Base-by-base conservation (phyloP, 352 stramenopile genomes). In the Phytophthora palmivora region DNA sequence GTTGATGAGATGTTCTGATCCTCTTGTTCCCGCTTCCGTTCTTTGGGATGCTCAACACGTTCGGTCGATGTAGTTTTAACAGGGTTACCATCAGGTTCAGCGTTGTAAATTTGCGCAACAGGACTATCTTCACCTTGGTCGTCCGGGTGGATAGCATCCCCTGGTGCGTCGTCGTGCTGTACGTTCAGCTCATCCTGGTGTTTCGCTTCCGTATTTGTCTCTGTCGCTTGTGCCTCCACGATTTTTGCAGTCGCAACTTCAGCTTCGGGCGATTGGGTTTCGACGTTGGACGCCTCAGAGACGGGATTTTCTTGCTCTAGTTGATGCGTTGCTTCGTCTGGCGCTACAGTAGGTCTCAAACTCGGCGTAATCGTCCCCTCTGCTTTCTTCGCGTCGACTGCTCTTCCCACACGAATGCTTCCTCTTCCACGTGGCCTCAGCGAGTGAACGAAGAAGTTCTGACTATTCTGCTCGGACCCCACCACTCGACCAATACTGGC, bases 391-490 rank as follows among this genome's bases (percentile, higher is more conserved):
- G 48, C 43, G n/a, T 67, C 59, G 9, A 65, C 61, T n/a, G 66
- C 66, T 58, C 58, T 72, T 18, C 62, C 62, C 21, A 63, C 45
- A 1, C 63, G 55, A 21, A 69, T 24, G 24, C 56, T 51, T 3
- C 52, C 36, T 66, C 50, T 54, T 2, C 57, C 47, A 45, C 38
- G 61, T 12, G 57, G 57, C 22, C 48, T 37, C 47, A 73, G 32
- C 44, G 66, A 71, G 45, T 77, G 67, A 56, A 74, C 59, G 55
- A 79, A 74, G 37, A 77, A 76, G 30, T 36, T 72, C 24, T 69
- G 52, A 48, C 47, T 58, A 43, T 38, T 67, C 57, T 73, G 37
- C 26, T 79, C 58, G 1, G 68, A 67, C 14, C 72, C 59, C 19
- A 77, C 67, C 38, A 67, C 55, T 26, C 52, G 54, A 4, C 67